Base-by-base conservation (phyloP, 345 rosid species). In the Eucalyptus caleyi region DNA sequence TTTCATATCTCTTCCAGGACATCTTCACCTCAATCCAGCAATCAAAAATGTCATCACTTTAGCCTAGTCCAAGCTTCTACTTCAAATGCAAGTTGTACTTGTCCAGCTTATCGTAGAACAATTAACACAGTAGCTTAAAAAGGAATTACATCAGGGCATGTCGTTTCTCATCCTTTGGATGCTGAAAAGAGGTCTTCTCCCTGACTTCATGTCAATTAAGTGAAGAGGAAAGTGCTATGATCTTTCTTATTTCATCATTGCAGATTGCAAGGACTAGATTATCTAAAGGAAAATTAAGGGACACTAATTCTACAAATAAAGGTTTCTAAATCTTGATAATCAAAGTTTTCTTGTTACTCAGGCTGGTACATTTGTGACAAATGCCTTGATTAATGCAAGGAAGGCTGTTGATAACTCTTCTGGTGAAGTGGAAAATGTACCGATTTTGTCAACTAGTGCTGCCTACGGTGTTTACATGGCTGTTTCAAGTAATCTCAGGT, bases 401-500 rank as follows among this genome's bases (percentile, higher is more conserved):
- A 96, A 95, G 91, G 93, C 94, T 60, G 92, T 96, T 4, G 97
- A 95, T 77, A 96, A 93, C 89, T 85, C 94, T 77, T 92, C 91
- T 87, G 94, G 96, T 18, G 94, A 95, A 90, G 95, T 92, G 53
- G 98, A 95, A 91, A 93, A 95, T 83, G 93, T 96, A 89, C 98
- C 97, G 24, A 90, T 96, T 82, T 14, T 96, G 21, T 92, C 97
- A 45, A 96, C 98, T 6, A 94, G 96, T 89, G 92, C 90, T 89
- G 96, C 93, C 30, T 95, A 95, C 88, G 98, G 98, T 60, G 91
- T 93, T 44, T 96, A 96, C 90, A 95, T 96, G 98, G 95, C 98
- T 42, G 92, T 96, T 81, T 96, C 98, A 32, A 96, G 98, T 93
- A 96, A 96, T 89, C 95, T 96, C 89, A 96, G 98, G 98, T 95